These are phyloP conservation scores for Gnomoniopsis smithogilvyi DNA, from an alignment of 2,329 filamentous ascomycete genomes.

Conservation along the genomic window DNA sequence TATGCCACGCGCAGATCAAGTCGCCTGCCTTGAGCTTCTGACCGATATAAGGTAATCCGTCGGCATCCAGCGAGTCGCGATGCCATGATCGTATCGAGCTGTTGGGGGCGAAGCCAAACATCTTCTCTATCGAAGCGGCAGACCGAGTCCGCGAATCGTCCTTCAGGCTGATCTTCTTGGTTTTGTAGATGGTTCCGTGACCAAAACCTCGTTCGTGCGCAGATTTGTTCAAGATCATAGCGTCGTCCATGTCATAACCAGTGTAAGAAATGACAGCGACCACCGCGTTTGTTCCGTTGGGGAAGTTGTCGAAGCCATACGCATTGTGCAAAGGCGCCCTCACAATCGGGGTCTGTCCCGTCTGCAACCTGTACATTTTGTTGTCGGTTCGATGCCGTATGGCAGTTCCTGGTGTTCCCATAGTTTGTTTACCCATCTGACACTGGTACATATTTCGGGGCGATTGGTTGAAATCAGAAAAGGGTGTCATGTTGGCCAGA, in stretches of 20 bases:
- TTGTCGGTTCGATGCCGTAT: constrained; percentile 89
- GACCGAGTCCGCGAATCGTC: constrained; percentile 70
- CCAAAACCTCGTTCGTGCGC: constrained; percentile 94
- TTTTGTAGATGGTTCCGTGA: constrained; percentile 96
- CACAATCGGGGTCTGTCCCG: constrained; percentile 92
- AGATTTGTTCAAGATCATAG: constrained; percentile 99
- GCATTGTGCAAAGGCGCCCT: constrained; percentile 90
- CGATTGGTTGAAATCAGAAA: constrained; percentile 98
- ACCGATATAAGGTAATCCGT: constrained; percentile 82
- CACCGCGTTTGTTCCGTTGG: constrained; percentile 91
- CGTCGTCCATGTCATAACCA: constrained; percentile 99
- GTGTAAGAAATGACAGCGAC: constrained; percentile 99
- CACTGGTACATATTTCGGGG: constrained; percentile 99
- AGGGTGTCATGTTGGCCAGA: constrained; percentile 96
- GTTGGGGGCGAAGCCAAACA: constrained; percentile 87
- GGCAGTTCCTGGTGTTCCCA: constrained; percentile 91
- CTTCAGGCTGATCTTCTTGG: constrained; percentile 83
- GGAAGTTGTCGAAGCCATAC: constrained; percentile 97
- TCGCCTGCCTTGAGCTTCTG: constrained; percentile 76
- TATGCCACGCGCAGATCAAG: constrained; percentile 85
- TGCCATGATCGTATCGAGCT: constrained; percentile 68
- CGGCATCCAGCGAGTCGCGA: constrained; percentile 74
- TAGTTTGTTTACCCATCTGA: constrained; percentile 99
- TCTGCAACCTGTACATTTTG: constrained; percentile 93
- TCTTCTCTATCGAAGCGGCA: constrained; percentile 68